These are phyloP conservation scores for Candida insectorum DNA, from an alignment of 805 yeast genomes.

Conservation along the genomic window DNA sequence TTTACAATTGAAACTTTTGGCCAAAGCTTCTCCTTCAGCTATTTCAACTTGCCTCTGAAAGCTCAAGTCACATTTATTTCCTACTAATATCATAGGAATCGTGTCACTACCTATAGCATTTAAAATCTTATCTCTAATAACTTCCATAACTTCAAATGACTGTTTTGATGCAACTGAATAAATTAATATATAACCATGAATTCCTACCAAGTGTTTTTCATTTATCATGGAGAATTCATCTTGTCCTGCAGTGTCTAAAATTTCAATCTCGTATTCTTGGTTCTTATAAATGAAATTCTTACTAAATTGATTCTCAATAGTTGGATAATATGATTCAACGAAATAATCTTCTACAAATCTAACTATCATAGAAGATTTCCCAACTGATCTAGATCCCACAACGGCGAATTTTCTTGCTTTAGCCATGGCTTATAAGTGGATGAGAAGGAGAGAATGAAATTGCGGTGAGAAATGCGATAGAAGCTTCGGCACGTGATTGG, in stretches of 20 bases:
- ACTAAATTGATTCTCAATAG: slow-evolving; percentile 81
- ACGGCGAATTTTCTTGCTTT: slow-evolving; percentile 77
- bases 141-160: slow-evolving; percentile 71
- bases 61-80: slow-evolving; percentile 70
- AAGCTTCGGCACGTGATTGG: no score
- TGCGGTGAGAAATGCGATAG: not conserved
- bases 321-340: slow-evolving; percentile 86
- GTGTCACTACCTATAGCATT: slow-evolving; percentile 55
- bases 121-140: slow-evolving; percentile 79
- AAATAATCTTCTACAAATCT: slow-evolving; percentile 86
- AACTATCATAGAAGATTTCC: slow-evolving; percentile 81
- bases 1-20: slow-evolving; percentile 41
- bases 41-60: slow-evolving; percentile 57
- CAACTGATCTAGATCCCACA: slow-evolving; percentile 85
- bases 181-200: slow-evolving; percentile 79
- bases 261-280: slow-evolving; percentile 76
- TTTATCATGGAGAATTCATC: slow-evolving; percentile 82
- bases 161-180: slow-evolving; percentile 77
- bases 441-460: no score
- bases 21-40: slow-evolving; percentile 48
- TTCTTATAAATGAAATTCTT: slow-evolving; percentile 66
- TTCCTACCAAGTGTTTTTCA: slow-evolving; percentile 74
- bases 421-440: slow-evolving; percentile 21
- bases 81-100: slow-evolving; percentile 53
- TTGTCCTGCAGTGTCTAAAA: slow-evolving; percentile 91